Evolutionary conservation across 2,329 filamentous ascomycete genomes (phyloP).

Genomic region (Stagonosporopsis rhizophila): DNA sequence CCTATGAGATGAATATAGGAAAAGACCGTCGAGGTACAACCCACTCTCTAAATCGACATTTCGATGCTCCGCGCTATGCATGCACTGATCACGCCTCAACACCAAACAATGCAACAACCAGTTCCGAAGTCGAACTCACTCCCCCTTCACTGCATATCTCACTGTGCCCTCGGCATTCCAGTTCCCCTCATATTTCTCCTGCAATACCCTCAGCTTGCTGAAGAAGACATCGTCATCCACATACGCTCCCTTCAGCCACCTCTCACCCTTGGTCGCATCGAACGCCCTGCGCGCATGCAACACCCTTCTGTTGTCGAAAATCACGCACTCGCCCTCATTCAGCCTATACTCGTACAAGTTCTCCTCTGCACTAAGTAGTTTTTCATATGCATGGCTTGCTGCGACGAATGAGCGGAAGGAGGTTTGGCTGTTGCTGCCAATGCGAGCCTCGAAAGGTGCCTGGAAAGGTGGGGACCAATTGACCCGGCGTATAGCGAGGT

Average conservation of each 20-base stretch:
- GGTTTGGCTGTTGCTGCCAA: constrained; percentile 37
- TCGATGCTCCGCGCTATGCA: constrained; percentile 7
- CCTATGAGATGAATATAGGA: background rate
- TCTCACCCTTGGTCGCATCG: constrained; percentile 68
- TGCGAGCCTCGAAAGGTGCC: constrained; percentile 56
- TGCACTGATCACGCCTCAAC: background rate
- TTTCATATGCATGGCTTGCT: constrained; percentile 64
- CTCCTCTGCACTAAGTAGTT: constrained; percentile 62
- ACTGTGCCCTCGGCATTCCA: constrained; percentile 47
- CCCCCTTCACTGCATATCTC: constrained; percentile 22
- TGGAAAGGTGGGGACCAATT: constrained; percentile 87
- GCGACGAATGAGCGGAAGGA: constrained; percentile 42
- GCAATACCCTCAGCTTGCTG: constrained; percentile 55
- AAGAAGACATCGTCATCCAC: constrained; percentile 70
- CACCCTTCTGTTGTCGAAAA: constrained; percentile 91
- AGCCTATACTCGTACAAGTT: constrained; percentile 75
- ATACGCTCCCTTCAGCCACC: constrained; percentile 89
- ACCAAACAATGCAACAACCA: constrained; percentile 8
- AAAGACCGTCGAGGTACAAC: background rate
- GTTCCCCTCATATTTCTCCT: constrained; percentile 43
- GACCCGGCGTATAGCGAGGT: constrained; percentile 52
- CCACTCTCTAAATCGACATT: background rate
- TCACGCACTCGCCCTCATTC: constrained; percentile 81
- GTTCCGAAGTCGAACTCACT: background rate
- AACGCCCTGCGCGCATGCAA: constrained; percentile 84